Base-by-base conservation (phyloP, 2,329 filamentous ascomycete genomes). In the Claviceps pazoutovae region DNA sequence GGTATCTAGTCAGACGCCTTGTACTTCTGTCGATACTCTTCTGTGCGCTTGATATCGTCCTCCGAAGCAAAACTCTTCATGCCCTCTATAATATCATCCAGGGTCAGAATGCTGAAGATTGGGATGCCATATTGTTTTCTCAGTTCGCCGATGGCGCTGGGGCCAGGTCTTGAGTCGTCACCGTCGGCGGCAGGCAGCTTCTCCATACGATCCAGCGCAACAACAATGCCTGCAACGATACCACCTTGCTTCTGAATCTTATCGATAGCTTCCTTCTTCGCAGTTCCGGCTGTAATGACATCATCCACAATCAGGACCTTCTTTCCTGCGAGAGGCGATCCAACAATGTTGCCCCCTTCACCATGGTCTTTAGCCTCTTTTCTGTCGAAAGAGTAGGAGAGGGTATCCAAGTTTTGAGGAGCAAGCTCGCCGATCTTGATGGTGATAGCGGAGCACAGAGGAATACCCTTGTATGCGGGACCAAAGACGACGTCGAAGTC, bases 351-450 rank as follows among this genome's bases (percentile, higher is more conserved):
- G 45, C 93, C 91, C 37, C 91, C 91, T 70, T 98, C 93, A 45
- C 93, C 91, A 67, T 97, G 91, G 63, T 88, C 86, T 74, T 97
- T 97, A 62, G 84, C 86, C 71, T 97, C 93, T 72, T 97, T 97
- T 63, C 93, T 82, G 71, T 97, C 94, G 71, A 95, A 97, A 37
- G 83, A 84, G 72, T 95, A 97, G 63, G 83, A 87, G 53, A 86
- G 75, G 44, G 76, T 70, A 52, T 79, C 80, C 68, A 85, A 93
- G 55, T 75, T 79, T 49, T 71, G 68, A 17, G 78, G 72, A 56
- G 88, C 82, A 11, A 89, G 70, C 61, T 83, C 78, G 50, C 80
- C 80, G 13, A 97, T 79, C 66, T 89, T 85, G 64, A 86, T 79
- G 39, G 84, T 77, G 16, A 88, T 84, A 2, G 86, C 78, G 16